Conservation (phyloP, 169 alveolate species). For the Pseudocohnilembus persalinus region DNA sequence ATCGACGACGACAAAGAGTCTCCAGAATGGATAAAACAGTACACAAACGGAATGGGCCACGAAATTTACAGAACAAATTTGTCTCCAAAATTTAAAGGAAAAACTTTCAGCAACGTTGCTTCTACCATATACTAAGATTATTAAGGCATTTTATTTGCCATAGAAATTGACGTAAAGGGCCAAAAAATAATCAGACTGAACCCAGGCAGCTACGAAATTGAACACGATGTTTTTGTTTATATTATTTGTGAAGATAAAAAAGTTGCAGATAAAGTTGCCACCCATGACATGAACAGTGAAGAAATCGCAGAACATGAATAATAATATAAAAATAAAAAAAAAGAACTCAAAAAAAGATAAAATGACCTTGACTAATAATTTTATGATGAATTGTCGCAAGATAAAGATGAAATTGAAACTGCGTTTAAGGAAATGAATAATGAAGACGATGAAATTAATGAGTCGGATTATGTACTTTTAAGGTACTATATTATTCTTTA, state of each 20-base stretch:
- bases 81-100: constrained; percentile 67
- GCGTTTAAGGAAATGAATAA: background rate
- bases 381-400: constrained; percentile 23
- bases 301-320: constrained; percentile 48
- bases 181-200: constrained; percentile 76
- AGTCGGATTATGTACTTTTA: constrained; percentile 22
- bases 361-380: constrained; percentile 11
- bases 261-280: constrained; percentile 78
- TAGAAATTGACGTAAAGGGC: constrained; percentile 76
- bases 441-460: constrained; percentile 31
- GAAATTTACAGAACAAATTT: constrained; percentile 80
- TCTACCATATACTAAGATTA: constrained; percentile 69
- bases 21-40: constrained; percentile 78
- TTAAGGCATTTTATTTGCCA: constrained; percentile 83
- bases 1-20: constrained; percentile 53
- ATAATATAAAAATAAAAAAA: constrained; percentile 1
- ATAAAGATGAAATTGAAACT: background rate
- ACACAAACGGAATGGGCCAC: constrained; percentile 82
- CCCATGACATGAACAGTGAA: constrained; percentile 66
- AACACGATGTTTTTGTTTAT: constrained; percentile 77
- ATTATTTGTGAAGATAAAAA: constrained; percentile 82
- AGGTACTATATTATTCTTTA: background rate
- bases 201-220: constrained; percentile 77
- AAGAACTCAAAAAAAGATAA: constrained; percentile 18
- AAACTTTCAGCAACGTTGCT: constrained; percentile 80